Base-by-base conservation (phyloP, 805 yeast genomes). In the Sugiyamaella marilandica region DNA sequence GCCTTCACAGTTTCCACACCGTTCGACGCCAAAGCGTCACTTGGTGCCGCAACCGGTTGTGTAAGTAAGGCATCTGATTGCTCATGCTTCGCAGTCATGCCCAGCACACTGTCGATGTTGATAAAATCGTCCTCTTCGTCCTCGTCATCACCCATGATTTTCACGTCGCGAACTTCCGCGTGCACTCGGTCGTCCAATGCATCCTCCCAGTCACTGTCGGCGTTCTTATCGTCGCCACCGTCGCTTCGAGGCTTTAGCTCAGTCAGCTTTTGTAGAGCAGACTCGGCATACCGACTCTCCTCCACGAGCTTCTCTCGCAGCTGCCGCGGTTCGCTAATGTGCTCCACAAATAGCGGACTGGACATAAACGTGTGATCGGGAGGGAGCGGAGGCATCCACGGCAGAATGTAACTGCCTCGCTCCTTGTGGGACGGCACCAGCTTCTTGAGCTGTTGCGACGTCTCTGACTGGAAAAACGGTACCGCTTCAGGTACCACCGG, bases 291-390 rank as follows among this genome's bases (percentile, higher is more conserved):
- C 52, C 87, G 74, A 31, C 95, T 87, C 65, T 92, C 97, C 48
- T 82, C 83, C 1, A 88, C 91, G 49, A 91, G 73, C 60, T 80
- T 79, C 51, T 85, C 80, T 56, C 92, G 75, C 51, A 92, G 75
- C 53, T 78, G 73, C 57, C 84, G 80, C 55, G 91, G 87, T 62
- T 88, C 92, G 1, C 83, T 78, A 13, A 83, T 69, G 18, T 83
- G 74, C 21, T 80, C 73, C 52, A 83, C 76, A 65, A 74, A 90
- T 57, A 77, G 76, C 0, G 96, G 85, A 0, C 96, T 86, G 52
- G 83, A 79, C 67, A 81, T 82, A 65, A 85, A 92, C 0, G 98
- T 92, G 68, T 91, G 95, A 62, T 89, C 96, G 0, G 98, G 96
- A 0, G 99, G 99, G 29, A 92, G 74, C 10, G 82, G 81, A 0